phyloP scores from a whole-genome alignment of 495 filamentous ascomycete species.

The Penicillium canescens region DNA sequence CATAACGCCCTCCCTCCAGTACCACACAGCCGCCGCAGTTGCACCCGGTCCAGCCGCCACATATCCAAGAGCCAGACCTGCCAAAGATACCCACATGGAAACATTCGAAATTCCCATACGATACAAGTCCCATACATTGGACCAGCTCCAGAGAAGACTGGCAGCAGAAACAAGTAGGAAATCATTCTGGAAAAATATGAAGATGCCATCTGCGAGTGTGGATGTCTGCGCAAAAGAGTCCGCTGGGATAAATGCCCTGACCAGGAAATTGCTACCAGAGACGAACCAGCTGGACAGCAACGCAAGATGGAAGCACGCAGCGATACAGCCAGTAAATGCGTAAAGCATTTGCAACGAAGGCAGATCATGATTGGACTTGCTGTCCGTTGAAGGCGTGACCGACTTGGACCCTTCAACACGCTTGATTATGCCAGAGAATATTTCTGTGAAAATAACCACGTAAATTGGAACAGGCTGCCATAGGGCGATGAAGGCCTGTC shows the following conservation, averaged over 20 bases:
- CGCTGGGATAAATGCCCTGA: conserved; percentile 1
- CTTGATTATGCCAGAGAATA: conserved; percentile 2
- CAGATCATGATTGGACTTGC: background rate
- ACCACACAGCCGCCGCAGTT: conserved; percentile 18
- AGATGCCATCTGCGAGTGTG: conserved; percentile 13
- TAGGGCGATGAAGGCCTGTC: conserved; percentile 10
- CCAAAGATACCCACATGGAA: background rate
- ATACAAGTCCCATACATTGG: conserved; percentile 17
- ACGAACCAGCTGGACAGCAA: conserved; percentile 8
- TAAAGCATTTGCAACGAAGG: conserved; percentile 7
- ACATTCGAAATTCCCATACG: conserved; percentile 15
- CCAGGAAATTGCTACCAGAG: background rate
- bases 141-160: conserved; percentile 12
- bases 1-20: conserved; percentile 15
- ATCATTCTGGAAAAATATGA: conserved; percentile 23
- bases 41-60: conserved; percentile 14
- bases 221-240: conserved; percentile 11
- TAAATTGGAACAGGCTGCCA: conserved; percentile 16
- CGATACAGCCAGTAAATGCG: conserved; percentile 7
- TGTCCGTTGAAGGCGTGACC: background rate
- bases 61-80: background rate
- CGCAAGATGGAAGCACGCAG: conserved; percentile 12
- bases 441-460: conserved; percentile 8
- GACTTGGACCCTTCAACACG: background rate
- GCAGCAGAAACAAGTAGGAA: conserved; percentile 11